phyloP scores from a whole-genome alignment of 768 basidiomycete species.

The Clitopilus hobsonii region DNA sequence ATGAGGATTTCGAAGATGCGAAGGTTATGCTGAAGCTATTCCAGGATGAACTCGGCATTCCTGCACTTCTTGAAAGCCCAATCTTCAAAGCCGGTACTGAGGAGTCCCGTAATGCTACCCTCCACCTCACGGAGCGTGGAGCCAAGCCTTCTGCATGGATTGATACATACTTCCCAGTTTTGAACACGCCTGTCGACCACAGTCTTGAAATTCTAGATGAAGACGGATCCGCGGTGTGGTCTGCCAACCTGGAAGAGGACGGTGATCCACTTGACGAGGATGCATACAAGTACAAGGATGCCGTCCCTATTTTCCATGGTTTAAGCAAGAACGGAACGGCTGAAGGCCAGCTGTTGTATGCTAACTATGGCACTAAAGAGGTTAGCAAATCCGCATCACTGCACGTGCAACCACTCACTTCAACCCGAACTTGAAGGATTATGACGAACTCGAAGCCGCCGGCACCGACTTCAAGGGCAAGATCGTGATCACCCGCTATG shows the following conservation, averaged over 20 bases:
- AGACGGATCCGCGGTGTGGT: conserved; percentile 53
- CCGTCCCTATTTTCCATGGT: conserved; percentile 85
- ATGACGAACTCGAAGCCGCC: conserved; percentile 46
- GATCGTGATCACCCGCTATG: conserved; percentile 78
- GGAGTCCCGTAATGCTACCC: conserved; percentile 64
- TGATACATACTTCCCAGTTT: conserved; percentile 82
- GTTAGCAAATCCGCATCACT: no score
- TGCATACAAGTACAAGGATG: conserved; percentile 59
- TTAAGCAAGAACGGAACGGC: conserved; percentile 75
- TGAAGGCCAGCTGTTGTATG: conserved; percentile 68
- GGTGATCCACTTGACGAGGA: conserved; percentile 67
- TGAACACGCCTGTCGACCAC: conserved; percentile 74
- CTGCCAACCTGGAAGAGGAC: conserved; percentile 71
- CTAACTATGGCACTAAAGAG: conserved; percentile 72
- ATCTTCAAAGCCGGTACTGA: conserved; percentile 69
- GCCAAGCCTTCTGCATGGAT: conserved; percentile 70
- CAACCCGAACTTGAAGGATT: conserved; percentile 25
- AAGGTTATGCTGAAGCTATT: conserved; percentile 63
- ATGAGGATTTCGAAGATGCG: conserved; percentile 58
- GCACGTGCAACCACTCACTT: no score
- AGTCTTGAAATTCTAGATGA: conserved; percentile 61
- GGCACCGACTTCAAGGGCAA: conserved; percentile 75
- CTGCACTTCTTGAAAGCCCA: conserved; percentile 37
- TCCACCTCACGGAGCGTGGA: conserved; percentile 40
- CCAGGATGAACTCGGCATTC: conserved; percentile 57